A percentile compares a stretch with the other conserved stretches of the same genome.
Conservation (phyloP, 163 green algal genomes). For the Scenedesmus sp. region DNA sequence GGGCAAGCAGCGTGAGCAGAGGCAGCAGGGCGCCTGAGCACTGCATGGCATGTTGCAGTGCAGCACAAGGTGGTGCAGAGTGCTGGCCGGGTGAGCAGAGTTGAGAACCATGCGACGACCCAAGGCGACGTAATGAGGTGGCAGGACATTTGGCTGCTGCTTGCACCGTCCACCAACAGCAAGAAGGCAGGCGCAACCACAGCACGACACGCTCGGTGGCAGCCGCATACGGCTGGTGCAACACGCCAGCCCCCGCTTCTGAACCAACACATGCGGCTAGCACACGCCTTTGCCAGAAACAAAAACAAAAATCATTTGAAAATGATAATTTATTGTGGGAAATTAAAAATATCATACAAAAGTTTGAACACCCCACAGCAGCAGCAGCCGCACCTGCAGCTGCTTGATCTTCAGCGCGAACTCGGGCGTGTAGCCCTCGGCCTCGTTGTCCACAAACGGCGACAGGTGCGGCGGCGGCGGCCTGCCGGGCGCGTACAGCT, state of each 20-base stretch:
- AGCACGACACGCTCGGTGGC: neutral
- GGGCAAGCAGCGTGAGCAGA: neutral
- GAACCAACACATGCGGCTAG: neutral
- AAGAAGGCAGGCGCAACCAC: too few species aligned
- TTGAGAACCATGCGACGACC: too few species aligned
- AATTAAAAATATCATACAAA: too few species aligned
- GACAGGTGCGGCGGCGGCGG: slow-evolving; percentile 95
- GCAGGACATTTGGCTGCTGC: too few species aligned
- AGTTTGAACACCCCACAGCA: neutral
- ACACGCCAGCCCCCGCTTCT: too few species aligned
- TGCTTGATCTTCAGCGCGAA: slow-evolving; percentile 85
- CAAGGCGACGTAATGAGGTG: too few species aligned
- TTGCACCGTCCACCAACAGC: too few species aligned
- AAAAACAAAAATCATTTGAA: neutral
- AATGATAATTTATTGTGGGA: too few species aligned
- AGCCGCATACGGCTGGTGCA: neutral
- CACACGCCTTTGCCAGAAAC: slow-evolving; percentile 66
- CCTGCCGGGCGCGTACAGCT: slow-evolving; percentile 90
- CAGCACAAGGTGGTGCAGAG: too few species aligned
- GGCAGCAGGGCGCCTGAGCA: neutral
- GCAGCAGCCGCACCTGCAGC: slow-evolving; percentile 78
- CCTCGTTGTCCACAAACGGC: slow-evolving; percentile 94
- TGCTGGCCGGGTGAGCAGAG: too few species aligned
- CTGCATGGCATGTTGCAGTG: too few species aligned
- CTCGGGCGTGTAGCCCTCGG: slow-evolving; percentile 96